These are phyloP conservation scores for Aureobasidium vineae DNA, from an alignment of 2,329 filamentous ascomycete species.

Conservation along the genomic window DNA sequence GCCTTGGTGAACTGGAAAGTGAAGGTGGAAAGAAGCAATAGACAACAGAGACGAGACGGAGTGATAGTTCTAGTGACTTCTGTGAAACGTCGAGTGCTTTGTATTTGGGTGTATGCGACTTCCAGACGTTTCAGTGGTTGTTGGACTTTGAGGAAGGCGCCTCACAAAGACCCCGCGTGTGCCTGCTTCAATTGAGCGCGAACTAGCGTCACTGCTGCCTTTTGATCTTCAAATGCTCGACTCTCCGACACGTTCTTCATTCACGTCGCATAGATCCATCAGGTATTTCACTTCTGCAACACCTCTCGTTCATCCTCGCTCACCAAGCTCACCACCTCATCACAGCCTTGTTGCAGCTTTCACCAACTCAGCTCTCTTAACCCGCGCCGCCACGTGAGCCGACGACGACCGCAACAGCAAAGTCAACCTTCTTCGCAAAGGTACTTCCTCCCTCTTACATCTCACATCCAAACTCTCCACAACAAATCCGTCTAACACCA, in stretches of 20 bases:
- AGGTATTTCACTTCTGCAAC: not conserved
- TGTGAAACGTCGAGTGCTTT: constrained; percentile 5
- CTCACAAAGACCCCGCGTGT: constrained; percentile 18
- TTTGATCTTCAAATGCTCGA: constrained; percentile 1
- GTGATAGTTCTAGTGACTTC: not conserved
- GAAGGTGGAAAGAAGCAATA: not conserved
- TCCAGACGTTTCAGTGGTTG: constrained; percentile 3
- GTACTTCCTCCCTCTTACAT: constrained; percentile 10
- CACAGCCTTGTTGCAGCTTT: constrained; percentile 1
- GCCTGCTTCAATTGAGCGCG: constrained; percentile 12
- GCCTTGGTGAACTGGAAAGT: not conserved
- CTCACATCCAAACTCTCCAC: constrained; percentile 9
- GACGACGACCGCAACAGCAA: constrained; percentile 10
- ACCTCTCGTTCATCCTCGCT: not conserved
- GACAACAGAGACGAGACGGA: not conserved
- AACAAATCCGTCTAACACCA: constrained; percentile 7
- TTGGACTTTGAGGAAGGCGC: not conserved
- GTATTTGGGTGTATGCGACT: constrained; percentile 6
- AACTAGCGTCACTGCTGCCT: constrained; percentile 26
- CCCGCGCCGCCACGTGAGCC: constrained; percentile 22
- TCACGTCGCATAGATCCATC: not conserved
- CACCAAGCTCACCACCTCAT: not conserved
- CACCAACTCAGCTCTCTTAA: constrained; percentile 9
- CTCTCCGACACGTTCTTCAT: not conserved
- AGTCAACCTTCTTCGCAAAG: constrained; percentile 25